Evolutionary conservation across 139 green algal genomes (phyloP), one percentile per base, ranked within the genome.

Genomic region (Penium margaritaceum): DNA sequence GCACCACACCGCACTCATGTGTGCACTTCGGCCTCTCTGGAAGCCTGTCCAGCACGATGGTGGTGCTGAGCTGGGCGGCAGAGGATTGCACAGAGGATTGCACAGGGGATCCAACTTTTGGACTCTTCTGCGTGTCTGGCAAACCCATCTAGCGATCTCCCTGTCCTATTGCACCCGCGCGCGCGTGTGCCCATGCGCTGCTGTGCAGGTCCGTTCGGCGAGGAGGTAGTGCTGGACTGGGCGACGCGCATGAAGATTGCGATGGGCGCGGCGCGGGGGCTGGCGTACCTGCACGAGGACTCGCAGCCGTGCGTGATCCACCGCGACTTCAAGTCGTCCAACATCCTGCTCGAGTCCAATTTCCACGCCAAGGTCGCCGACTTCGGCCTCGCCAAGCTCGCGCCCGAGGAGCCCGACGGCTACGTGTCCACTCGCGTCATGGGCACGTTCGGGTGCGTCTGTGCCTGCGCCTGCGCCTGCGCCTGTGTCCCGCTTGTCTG

Each of bases 371-470:
- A 80, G 38, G 73, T 80, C 19, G 64, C 73, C 12, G 73, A 80
- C 33, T 80, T 80, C 47, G 73, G 73, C n/a, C 41, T 80, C 27
- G 73, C 73, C 37, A 80, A 80, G 38, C 64, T 44, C 14, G 73
- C 73, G 5, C 73, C 73, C 15, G 65, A 77, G 33, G 65, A 33
- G 6, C 35, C 32, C 17, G 65, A 36, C 19, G 65, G 34, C 9
- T 70, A 80, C 54, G 41, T 80, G 15, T 77, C 73, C 1, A 80
- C 73, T n/a, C 64, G 73, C 7, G 73, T 80, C 21, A 80, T 80
- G 73, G 73, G 73, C 17, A 80, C 73, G 0, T 80, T 80, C 27
- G 73, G 73, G 73, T 80, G 51, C 43, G 73, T 74, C n/a, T 33
- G 37, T 43, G 35, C n/a, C n/a, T n/a, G n/a, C n/a, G n/a, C n/a